Conservation (phyloP, 371 early-diverging fungal genomes). For the Dichotomocladium elegans region DNA sequence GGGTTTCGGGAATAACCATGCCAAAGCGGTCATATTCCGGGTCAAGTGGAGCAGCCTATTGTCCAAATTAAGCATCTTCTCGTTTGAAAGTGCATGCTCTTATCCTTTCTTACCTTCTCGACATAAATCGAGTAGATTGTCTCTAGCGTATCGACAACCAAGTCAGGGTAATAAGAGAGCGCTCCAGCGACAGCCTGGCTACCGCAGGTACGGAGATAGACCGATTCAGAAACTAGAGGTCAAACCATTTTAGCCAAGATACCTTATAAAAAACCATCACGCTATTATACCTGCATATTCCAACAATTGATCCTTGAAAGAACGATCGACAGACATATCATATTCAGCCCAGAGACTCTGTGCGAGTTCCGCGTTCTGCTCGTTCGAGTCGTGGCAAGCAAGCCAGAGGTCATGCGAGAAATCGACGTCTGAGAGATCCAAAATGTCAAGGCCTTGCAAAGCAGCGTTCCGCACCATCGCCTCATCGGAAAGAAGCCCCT, state of each 20-base stretch:
- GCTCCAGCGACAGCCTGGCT: slow-evolving; percentile 71
- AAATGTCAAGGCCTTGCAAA: slow-evolving; percentile 65
- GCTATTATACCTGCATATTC: slow-evolving; percentile 37
- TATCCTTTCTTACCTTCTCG: slow-evolving; percentile 24
- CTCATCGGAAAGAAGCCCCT: slow-evolving; percentile 73
- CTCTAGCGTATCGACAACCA: slow-evolving; percentile 41
- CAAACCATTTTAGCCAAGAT: slow-evolving; percentile 9
- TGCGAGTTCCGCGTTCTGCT: slow-evolving; percentile 68
- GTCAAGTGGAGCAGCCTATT: slow-evolving; percentile 67
- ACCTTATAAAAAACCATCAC: slow-evolving; percentile 6
- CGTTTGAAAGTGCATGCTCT: background rate
- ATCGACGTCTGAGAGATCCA: slow-evolving; percentile 67
- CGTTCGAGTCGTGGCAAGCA: slow-evolving; percentile 58
- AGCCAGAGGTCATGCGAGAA: slow-evolving; percentile 63
- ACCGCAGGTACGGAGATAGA: slow-evolving; percentile 67
- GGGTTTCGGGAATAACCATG: slow-evolving; percentile 81
- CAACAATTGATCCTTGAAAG: slow-evolving; percentile 52
- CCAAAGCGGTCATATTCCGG: slow-evolving; percentile 92
- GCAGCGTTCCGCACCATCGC: slow-evolving; percentile 76
- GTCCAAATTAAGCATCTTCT: background rate
- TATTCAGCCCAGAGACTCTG: slow-evolving; percentile 78
- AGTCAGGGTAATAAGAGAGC: slow-evolving; percentile 49
- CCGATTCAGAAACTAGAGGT: slow-evolving; percentile 46
- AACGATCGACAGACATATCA: slow-evolving; percentile 54
- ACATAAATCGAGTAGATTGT: slow-evolving; percentile 54